phyloP scores from a whole-genome alignment of 345 rosid genomes.

The Chamaenerion angustifolium region DNA sequence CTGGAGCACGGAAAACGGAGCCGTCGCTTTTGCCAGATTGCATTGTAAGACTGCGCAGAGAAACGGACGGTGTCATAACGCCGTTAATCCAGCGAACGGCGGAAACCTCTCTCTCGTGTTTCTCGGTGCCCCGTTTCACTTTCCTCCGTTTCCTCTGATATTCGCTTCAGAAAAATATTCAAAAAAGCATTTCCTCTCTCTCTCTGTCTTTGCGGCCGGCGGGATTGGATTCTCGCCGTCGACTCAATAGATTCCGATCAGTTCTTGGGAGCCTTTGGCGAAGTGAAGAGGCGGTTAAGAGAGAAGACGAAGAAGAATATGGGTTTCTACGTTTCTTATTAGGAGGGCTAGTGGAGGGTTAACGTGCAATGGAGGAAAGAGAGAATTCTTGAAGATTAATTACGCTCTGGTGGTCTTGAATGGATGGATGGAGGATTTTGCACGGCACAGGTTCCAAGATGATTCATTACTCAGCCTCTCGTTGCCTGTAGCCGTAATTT shows the following conservation, averaged over 20 bases:
- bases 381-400: conserved; percentile 7
- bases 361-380: conserved; percentile 53
- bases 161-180: not conserved
- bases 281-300: not conserved
- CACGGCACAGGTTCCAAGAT: conserved; percentile 34
- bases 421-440: conserved; percentile 14
- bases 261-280: not conserved
- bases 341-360: conserved; percentile 9
- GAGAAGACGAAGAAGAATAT: not conserved
- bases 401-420: no score
- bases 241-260: conserved; percentile 16
- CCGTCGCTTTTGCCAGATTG: not conserved
- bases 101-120: conserved; percentile 11
- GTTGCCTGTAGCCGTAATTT: conserved; percentile 48
- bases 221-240: conserved; percentile 34
- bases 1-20: not conserved
- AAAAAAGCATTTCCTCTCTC: not conserved
- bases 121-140: conserved; percentile 11
- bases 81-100: conserved; percentile 17
- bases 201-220: conserved; percentile 17
- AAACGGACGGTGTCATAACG: conserved; percentile 7
- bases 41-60: not conserved
- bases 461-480: conserved; percentile 32
- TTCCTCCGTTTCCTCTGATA: conserved; percentile 4
- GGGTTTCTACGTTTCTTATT: not conserved